Conservation (phyloP, 2,329 filamentous ascomycete genomes). For the Pseudogymnoascus sp. region DNA sequence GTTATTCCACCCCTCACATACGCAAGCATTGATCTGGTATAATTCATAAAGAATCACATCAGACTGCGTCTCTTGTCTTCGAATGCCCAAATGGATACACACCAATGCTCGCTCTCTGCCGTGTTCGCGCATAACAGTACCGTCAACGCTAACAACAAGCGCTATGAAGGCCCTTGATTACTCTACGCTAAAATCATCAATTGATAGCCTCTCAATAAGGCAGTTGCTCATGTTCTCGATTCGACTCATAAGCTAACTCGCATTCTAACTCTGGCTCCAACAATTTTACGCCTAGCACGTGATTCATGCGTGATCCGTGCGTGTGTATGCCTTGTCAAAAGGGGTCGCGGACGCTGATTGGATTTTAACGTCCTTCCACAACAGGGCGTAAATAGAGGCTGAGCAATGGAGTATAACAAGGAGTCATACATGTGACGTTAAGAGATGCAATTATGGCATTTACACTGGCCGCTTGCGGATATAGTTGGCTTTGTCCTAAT, state of each 20-base stretch:
- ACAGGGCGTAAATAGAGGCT: neutral
- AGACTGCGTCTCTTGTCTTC: no score
- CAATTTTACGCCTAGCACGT: neutral
- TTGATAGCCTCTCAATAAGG: neutral
- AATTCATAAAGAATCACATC: no score
- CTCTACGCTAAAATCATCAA: neutral
- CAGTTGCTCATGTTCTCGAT: neutral
- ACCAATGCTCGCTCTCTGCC: no score
- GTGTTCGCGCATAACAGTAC: no score
- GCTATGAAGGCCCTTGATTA: neutral
- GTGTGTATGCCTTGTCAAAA: neutral
- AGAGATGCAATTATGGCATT: neutral
- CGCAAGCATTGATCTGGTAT: no score
- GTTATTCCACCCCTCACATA: no score
- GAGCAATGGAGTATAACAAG: neutral
- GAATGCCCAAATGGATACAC: no score
- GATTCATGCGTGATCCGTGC: neutral
- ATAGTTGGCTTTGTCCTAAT: neutral
- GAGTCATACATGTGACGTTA: neutral
- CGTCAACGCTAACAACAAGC: neutral
- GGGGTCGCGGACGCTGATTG: neutral
- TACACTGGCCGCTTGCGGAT: neutral
- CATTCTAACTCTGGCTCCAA: neutral
- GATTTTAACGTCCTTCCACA: neutral
- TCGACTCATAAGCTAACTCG: neutral